Evolutionary conservation across 805 yeast species (phyloP).

Genomic region (Grigorovia transvaalensis): DNA sequence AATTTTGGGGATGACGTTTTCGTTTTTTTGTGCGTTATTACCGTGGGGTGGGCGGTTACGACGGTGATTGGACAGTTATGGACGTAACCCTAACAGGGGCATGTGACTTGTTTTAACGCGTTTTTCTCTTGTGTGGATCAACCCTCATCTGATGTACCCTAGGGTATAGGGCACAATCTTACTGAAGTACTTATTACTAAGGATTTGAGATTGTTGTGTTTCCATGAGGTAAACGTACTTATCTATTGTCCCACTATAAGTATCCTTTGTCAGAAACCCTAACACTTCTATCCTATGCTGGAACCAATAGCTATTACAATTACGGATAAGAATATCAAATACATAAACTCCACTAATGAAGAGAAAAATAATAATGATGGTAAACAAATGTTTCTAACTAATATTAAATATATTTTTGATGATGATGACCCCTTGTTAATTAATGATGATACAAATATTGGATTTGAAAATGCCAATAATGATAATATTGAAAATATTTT

Average conservation of each 20-base stretch:
- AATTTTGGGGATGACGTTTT: not conserved
- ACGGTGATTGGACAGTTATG: too few relatives aligned
- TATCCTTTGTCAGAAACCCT: too few relatives aligned
- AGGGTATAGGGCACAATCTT: too few relatives aligned
- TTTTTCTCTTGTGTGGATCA: too few relatives aligned
- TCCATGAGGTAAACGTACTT: too few relatives aligned
- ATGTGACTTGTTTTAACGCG: not conserved
- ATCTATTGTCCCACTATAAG: too few relatives aligned
- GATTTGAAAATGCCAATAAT: not conserved
- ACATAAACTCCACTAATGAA: not conserved
- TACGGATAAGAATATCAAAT: constrained; percentile 15
- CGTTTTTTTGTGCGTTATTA: too few relatives aligned
- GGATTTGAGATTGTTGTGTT: too few relatives aligned
- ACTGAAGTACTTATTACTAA: too few relatives aligned
- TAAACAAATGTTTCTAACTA: constrained; percentile 19
- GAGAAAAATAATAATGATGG: not conserved
- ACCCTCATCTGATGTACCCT: too few relatives aligned
- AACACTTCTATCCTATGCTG: not conserved
- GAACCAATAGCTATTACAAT: constrained; percentile 12
- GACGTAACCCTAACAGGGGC: too few relatives aligned
- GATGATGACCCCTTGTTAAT: constrained; percentile 12
- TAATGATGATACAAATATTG: constrained; percentile 6
- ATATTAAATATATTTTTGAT: constrained; percentile 24
- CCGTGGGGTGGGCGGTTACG: too few relatives aligned
- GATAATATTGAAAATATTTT: constrained; percentile 19